A percentile compares a stretch with the other conserved stretches of the same genome.
phyloP scores from a whole-genome alignment of 352 stramenopile species.

The Pythium guiyangense region DNA sequence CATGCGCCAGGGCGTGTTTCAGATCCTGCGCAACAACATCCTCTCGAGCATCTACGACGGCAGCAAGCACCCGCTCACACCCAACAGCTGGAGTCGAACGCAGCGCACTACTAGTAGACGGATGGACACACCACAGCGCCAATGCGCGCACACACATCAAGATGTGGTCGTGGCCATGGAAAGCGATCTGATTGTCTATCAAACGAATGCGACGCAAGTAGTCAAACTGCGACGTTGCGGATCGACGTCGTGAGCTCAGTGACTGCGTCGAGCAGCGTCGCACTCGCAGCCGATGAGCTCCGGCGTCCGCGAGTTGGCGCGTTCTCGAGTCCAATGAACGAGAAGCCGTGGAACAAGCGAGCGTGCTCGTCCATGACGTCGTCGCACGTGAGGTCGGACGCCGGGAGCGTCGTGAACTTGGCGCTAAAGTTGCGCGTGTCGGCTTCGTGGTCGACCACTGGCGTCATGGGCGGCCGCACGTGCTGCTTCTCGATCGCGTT shows the following conservation, averaged over 20 bases:
- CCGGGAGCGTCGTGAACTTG: conserved; percentile 83
- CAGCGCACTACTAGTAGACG: no score
- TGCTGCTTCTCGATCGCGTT: conserved; percentile 87
- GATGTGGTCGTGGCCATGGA: no score
- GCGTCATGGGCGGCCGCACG: conserved; percentile 87
- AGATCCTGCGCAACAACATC: no score
- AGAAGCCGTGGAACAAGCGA: conserved; percentile 70
- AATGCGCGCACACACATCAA: no score
- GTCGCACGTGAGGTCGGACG: conserved; percentile 60
- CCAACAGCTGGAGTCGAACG: no score
- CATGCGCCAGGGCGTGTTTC: no score
- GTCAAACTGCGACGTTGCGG: no score
- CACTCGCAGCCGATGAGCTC: conserved; percentile 3
- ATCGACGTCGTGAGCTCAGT: conserved; percentile 1
- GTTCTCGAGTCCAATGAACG: conserved; percentile 34
- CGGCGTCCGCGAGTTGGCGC: conserved; percentile 4
- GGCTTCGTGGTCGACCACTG: conserved; percentile 81
- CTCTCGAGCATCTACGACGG: no score
- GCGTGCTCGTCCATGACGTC: conserved; percentile 43
- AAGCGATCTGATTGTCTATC: no score
- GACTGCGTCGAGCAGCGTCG: neutral
- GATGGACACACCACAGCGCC: no score
- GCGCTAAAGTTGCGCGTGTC: conserved; percentile 95
- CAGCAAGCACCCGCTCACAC: no score
- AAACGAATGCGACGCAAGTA: no score